These are phyloP conservation scores for Fulvia fulva DNA, from an alignment of 2,329 filamentous ascomycete species.

Conservation along the genomic window DNA sequence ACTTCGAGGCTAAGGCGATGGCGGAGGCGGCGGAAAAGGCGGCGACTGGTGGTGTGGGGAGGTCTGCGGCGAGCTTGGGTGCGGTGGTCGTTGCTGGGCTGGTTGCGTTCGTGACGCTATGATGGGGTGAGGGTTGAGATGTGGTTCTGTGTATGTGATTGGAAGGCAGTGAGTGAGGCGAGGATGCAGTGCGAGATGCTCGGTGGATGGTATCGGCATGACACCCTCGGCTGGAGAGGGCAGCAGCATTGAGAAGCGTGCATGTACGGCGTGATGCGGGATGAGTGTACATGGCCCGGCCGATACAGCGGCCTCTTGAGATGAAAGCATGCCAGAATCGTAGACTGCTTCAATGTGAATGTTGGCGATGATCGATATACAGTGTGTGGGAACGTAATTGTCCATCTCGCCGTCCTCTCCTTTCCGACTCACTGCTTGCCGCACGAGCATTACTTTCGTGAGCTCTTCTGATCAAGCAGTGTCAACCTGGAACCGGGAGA, in stretches of 20 bases:
- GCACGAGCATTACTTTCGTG: too few species aligned
- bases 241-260: background rate
- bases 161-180: background rate
- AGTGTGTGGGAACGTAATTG: background rate
- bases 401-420: background rate
- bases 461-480: too few species aligned
- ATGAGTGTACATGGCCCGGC: background rate
- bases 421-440: too few species aligned
- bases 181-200: background rate
- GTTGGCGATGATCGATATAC: background rate
- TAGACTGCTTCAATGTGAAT: background rate
- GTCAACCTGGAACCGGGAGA: too few species aligned
- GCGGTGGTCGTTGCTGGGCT: background rate
- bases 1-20: background rate
- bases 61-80: background rate
- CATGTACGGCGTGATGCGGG: background rate
- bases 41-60: background rate
- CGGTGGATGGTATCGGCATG: background rate
- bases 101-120: background rate
- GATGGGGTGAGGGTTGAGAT: background rate
- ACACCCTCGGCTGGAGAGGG: background rate
- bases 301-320: background rate
- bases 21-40: background rate
- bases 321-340: background rate
- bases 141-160: background rate